Percentiles rank a stretch among this genome's conserved stretches.
phyloP scores from a whole-genome alignment of 345 rosid species.

The Salix brachista region DNA sequence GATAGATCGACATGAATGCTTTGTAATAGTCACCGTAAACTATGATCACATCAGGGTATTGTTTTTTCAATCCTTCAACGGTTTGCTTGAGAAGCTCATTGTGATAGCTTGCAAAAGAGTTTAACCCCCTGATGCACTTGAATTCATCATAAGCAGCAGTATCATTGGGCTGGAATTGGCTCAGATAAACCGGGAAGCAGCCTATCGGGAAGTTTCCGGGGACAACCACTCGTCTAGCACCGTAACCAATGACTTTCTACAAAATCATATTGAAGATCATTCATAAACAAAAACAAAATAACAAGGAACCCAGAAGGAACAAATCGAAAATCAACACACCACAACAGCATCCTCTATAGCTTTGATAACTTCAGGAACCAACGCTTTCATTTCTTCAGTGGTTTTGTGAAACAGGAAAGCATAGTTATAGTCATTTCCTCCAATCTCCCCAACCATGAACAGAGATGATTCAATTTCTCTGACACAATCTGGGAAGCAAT shows the following conservation, averaged over 20 bases:
- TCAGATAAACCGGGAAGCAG: not conserved
- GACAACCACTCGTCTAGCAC: slow-evolving; percentile 2
- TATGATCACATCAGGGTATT: not conserved
- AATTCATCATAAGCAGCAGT: not conserved
- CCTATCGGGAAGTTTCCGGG: slow-evolving; percentile 1
- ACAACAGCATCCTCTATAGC: not conserved
- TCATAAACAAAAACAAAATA: not conserved
- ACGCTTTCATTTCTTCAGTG: not conserved
- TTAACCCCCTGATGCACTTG: not conserved
- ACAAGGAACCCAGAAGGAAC: not conserved
- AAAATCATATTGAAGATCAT: not conserved
- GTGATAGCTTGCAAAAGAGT: not conserved
- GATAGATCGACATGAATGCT: not conserved
- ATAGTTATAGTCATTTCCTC: not conserved
- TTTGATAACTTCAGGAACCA: slow-evolving; percentile 2
- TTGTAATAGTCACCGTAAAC: not conserved
- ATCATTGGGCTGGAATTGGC: not conserved
- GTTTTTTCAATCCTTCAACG: not conserved
- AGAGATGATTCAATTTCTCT: slow-evolving; percentile 1
- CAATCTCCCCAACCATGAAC: slow-evolving; percentile 1
- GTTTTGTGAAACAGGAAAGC: not conserved
- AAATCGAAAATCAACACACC: not conserved
- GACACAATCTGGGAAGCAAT: not conserved
- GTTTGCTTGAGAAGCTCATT: not conserved
- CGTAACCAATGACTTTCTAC: not conserved